Conservation (phyloP, 441 rosid genomes). For the Euphorbia corollata region DNA sequence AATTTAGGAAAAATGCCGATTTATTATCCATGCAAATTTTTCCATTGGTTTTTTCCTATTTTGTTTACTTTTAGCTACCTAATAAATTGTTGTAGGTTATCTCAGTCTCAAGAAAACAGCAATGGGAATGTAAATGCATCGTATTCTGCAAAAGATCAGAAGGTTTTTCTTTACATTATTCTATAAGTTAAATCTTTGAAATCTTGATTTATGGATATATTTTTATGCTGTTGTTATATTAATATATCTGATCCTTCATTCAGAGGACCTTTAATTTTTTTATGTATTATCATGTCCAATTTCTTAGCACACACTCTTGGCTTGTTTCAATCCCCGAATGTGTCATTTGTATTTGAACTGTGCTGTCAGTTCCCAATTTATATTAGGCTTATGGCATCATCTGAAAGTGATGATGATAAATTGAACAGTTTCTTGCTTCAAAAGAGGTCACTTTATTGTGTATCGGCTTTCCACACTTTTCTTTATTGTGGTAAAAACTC, state of each 20-base stretch:
- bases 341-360: not conserved
- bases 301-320: not conserved
- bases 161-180: constrained; percentile 37
- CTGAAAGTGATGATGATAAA: not conserved
- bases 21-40: not conserved
- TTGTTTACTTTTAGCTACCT: constrained; percentile 2
- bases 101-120: constrained; percentile 36
- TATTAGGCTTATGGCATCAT: not conserved
- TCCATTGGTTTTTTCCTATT: constrained; percentile 1
- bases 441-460: not conserved
- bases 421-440: not conserved
- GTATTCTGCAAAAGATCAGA: constrained; percentile 33
- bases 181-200: constrained; percentile 1
- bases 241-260: not conserved
- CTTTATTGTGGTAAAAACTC: not conserved
- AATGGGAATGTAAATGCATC: constrained; percentile 31
- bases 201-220: not conserved
- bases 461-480: not conserved
- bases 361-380: not conserved
- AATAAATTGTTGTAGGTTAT: constrained; percentile 30
- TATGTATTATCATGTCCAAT: not conserved
- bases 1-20: not conserved
- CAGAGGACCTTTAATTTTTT: not conserved
- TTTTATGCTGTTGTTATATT: not conserved
- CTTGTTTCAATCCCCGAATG: not conserved